Conservation (phyloP, 148 eudicot genomes). For the Nyssa sinensis region DNA sequence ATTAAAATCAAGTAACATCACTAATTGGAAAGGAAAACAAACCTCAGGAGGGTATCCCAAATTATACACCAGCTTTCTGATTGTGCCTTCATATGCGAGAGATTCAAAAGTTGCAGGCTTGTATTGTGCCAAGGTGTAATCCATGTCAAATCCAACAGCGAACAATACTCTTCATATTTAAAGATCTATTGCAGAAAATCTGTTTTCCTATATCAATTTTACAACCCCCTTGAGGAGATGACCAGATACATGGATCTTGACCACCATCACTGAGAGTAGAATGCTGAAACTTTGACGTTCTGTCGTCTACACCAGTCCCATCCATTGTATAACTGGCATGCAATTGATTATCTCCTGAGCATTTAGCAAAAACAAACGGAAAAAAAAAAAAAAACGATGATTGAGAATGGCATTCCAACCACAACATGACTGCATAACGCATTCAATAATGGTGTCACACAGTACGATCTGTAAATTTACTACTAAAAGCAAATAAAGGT, state of each 20-base stretch:
- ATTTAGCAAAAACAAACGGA: not conserved
- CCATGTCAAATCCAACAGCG: conserved; percentile 99
- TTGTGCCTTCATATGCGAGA: conserved; percentile 94
- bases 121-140: conserved; percentile 96
- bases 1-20: not conserved
- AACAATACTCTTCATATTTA: conserved; percentile 88
- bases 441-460: not conserved
- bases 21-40: conserved; percentile 19
- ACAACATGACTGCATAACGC: not conserved
- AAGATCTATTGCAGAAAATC: conserved; percentile 92
- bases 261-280: conserved; percentile 28
- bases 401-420: conserved; percentile 1
- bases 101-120: conserved; percentile 89
- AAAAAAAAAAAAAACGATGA: not conserved
- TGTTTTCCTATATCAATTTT: conserved; percentile 68
- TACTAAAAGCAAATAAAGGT: not conserved
- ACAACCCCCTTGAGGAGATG: conserved; percentile 66
- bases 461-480: not conserved
- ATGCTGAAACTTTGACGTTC: conserved; percentile 27
- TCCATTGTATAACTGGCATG: conserved; percentile 48
- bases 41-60: conserved; percentile 90
- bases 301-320: conserved; percentile 34
- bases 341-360: conserved; percentile 47
- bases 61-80: conserved; percentile 83
- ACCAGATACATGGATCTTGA: conserved; percentile 63